Evolutionary conservation across 140 eudicot species (phyloP), one percentile per base, ranked within the genome.

Genomic region (Cichorium intybus): DNA sequence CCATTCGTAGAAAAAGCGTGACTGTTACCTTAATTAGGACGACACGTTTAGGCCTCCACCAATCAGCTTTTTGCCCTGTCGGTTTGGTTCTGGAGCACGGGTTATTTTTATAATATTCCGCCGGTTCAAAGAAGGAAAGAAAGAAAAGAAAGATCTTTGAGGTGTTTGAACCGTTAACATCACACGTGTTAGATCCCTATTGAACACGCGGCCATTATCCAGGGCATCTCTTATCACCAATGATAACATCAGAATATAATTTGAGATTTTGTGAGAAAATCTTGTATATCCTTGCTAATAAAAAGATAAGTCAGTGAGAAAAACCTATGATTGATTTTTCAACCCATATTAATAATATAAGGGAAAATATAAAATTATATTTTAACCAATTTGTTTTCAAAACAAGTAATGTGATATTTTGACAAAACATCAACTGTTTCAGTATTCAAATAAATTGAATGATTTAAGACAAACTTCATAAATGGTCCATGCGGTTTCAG

Each of bases 161-260:
- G 47, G 62, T 16, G 49, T 12, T 46, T 35, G 69, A 24, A 35
- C 17, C 47, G 54, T 0, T 45, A 59, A 17, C 26, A 11, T 24
- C 24, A 66, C 73, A 66, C 79, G 74, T 74, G 79, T 66, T 35
- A 66, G 29, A 66, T 21, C 34, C 20, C 27, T 56, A 24, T 56
- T 56, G 16, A 6, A 74, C 72, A 66, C 79, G 74, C 66, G 79
- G 62, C 79, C 20, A 46, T 18, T 47, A 37, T 65, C 56, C 47
- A 65, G 31, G 58, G 66, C 26, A 23, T 57, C 61, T 37, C 68
- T 74, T 47, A 47, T 57, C 73, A 23, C 61, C 72, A 73, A 55
- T 64, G 54, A 73, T 64, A 73, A 56, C 24, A 64, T 56, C 46
- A n/a, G 67, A 64, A 56, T 67, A 73, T 64, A n/a, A n/a, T 64